phyloP scores from a whole-genome alignment of 164 flowering plant genomes.

The Stephania yunnanensis region DNA sequence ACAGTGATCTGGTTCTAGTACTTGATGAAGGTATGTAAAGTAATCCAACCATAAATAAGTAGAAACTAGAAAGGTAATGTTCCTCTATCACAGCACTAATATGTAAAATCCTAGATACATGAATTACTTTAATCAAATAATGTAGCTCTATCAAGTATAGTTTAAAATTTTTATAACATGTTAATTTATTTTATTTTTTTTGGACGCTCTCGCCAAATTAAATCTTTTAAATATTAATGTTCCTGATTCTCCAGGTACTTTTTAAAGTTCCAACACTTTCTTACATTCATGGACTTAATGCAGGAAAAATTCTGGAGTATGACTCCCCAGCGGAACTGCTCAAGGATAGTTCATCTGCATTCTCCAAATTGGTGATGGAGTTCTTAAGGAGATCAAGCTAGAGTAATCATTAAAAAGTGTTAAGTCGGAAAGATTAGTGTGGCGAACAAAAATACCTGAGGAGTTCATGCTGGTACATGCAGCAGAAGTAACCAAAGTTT shows the following conservation, averaged over 20 bases:
- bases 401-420: slow-evolving; percentile 3
- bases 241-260: neutral
- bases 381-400: slow-evolving; percentile 54
- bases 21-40: slow-evolving; percentile 60
- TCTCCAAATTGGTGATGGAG: slow-evolving; percentile 63
- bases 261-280: neutral
- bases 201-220: too few species aligned
- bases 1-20: slow-evolving; percentile 72
- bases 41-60: too few species aligned
- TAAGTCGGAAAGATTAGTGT: neutral
- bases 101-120: neutral
- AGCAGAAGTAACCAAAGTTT: too few species aligned
- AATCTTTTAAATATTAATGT: too few species aligned
- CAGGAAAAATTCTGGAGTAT: slow-evolving; percentile 71
- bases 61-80: too few species aligned
- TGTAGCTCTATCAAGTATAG: too few species aligned
- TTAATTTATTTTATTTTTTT: neutral
- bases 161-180: neutral
- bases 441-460: neutral
- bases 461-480: too few species aligned
- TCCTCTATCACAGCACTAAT: too few species aligned
- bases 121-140: neutral
- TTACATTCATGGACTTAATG: slow-evolving; percentile 9
- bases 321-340: slow-evolving; percentile 56
- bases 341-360: slow-evolving; percentile 43